Conservation (phyloP, 768 basidiomycete genomes). For the Erythrobasidium yunnanense region DNA sequence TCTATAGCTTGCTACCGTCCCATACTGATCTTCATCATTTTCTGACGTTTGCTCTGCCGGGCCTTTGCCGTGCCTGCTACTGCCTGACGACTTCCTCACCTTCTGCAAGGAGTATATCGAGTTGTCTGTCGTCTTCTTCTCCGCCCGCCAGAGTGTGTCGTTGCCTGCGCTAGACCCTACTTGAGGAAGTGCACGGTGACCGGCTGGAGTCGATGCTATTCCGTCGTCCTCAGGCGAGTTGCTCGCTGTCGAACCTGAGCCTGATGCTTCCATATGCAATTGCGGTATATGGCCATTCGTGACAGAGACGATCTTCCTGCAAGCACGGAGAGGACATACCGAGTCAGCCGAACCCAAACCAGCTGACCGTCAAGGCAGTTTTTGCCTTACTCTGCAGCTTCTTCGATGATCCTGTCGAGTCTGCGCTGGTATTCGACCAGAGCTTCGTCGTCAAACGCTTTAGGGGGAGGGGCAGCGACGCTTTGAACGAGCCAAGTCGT, state of each 20-base stretch:
- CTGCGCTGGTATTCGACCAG: slow-evolving; percentile 2
- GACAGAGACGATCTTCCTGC: not conserved
- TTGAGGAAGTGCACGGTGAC: too few species aligned
- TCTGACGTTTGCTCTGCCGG: not conserved
- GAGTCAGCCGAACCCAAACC: too few species aligned
- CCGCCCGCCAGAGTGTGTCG: slow-evolving; percentile 16
- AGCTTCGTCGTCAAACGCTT: slow-evolving; percentile 17
- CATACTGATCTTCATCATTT: slow-evolving; percentile 11
- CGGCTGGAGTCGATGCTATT: too few species aligned
- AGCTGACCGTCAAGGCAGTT: not conserved
- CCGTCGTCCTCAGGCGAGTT: too few species aligned
- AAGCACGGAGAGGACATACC: not conserved
- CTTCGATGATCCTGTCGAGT: slow-evolving; percentile 22
- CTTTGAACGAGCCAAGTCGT: too few species aligned
- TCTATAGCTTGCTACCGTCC: slow-evolving; percentile 8
- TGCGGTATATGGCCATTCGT: not conserved
- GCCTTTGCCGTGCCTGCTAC: not conserved
- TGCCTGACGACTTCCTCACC: slow-evolving; percentile 12
- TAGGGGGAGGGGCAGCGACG: not conserved
- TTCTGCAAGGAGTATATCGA: slow-evolving; percentile 20
- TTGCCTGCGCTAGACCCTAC: not conserved
- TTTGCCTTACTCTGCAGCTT: slow-evolving; percentile 18
- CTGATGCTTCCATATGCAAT: not conserved
- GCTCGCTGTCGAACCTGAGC: not conserved
- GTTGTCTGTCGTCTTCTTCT: not conserved